These are phyloP conservation scores for Solanum chilense DNA, from an alignment of 257 asterid genomes.

Conservation along the genomic window DNA sequence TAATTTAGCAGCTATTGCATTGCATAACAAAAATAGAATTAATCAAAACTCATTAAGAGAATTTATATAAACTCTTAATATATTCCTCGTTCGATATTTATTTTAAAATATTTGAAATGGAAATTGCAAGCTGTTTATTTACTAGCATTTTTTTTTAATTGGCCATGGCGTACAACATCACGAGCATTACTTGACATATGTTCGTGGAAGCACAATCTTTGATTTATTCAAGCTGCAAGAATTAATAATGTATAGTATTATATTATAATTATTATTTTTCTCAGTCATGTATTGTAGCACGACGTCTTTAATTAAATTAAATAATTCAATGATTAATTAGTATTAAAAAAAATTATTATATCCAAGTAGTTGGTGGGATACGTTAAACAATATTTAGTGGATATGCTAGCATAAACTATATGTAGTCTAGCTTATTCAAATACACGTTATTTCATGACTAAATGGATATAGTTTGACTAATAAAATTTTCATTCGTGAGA, in stretches of 20 bases:
- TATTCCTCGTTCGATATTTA: accelerated
- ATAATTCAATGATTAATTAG: neutral
- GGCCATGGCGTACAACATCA: slow-evolving; percentile 13
- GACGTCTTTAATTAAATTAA: neutral
- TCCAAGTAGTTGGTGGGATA: neutral
- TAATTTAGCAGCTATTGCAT: accelerated
- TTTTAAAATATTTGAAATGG: neutral
- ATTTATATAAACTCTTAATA: neutral
- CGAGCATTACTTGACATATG: slow-evolving; percentile 5
- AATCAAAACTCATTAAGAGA: neutral
- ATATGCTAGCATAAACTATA: neutral
- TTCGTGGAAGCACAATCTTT: slow-evolving; percentile 23
- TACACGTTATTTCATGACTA: neutral
- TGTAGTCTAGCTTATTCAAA: neutral
- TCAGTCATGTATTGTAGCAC: neutral
- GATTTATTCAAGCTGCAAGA: neutral
- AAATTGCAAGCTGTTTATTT: neutral
- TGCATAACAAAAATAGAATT: neutral
- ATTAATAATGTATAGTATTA: neutral
- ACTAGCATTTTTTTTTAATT: neutral
- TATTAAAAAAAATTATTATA: neutral
- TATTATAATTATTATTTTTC: neutral
- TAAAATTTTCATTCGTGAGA: neutral
- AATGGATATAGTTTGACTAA: neutral
- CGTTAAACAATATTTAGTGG: neutral